These are phyloP conservation scores for Scalesia atractyloides DNA, from an alignment of 129 eudicot species.

Conservation along the genomic window DNA sequence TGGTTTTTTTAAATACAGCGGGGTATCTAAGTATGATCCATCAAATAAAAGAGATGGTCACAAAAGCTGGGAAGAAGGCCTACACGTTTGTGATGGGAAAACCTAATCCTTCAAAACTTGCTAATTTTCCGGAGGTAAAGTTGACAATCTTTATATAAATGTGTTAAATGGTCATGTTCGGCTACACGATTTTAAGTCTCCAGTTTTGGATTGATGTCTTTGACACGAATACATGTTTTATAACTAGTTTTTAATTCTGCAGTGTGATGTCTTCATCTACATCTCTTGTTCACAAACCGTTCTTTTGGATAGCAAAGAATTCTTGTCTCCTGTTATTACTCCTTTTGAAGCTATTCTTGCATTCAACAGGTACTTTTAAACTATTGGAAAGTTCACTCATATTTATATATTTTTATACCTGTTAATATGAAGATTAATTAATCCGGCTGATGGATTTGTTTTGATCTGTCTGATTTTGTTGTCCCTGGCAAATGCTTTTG, in stretches of 20 bases:
- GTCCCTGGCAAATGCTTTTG: background rate
- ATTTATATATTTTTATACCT: background rate
- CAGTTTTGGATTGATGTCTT: background rate
- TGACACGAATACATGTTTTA: background rate
- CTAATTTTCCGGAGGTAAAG: conserved; percentile 94
- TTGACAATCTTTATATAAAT: background rate
- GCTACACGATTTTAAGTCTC: background rate
- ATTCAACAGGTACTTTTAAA: conserved; percentile 60
- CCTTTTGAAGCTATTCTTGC: conserved; percentile 96
- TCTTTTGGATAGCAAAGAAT: conserved; percentile 96
- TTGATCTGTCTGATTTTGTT: background rate
- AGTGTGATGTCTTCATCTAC: conserved; percentile 94
- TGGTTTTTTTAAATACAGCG: conserved; percentile 59
- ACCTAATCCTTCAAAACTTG: conserved; percentile 97
- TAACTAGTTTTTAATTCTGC: conserved; percentile 30
- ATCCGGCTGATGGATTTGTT: background rate
- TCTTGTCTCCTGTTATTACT: conserved; percentile 91
- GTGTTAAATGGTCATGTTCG: background rate
- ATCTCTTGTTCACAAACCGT: conserved; percentile 97
- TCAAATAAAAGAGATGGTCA: conserved; percentile 80
- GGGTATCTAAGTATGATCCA: conserved; percentile 85
- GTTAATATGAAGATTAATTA: background rate
- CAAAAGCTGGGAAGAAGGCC: conserved; percentile 81
- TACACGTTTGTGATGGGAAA: conserved; percentile 90
- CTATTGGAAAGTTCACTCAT: background rate